Evolutionary conservation across 2,329 filamentous ascomycete genomes (phyloP).

Genomic region (Fusarium continuum): DNA sequence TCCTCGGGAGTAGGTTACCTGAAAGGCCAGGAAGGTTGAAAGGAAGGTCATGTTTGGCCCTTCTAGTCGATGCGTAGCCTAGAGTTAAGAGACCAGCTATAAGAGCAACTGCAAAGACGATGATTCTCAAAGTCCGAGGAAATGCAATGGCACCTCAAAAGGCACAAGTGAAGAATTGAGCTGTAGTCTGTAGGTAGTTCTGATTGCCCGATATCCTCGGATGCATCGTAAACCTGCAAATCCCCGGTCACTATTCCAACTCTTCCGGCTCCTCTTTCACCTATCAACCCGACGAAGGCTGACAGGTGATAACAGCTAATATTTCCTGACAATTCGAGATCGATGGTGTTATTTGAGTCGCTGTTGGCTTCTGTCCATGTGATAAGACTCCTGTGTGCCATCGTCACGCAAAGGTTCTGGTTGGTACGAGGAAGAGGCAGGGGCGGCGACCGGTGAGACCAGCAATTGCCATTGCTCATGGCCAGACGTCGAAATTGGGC

Average conservation of each 20-base stretch:
- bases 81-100: not conserved
- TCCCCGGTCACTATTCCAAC: not conserved
- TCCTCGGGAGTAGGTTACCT: conserved; percentile 32
- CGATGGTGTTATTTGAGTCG: conserved; percentile 1
- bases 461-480: conserved; percentile 33
- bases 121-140: conserved; percentile 11
- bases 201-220: conserved; percentile 10
- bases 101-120: conserved; percentile 7
- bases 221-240: conserved; percentile 22
- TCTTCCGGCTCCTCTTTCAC: conserved; percentile 4
- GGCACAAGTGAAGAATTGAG: conserved; percentile 7
- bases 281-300: conserved; percentile 28
- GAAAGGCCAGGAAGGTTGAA: conserved; percentile 14
- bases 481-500: conserved; percentile 13
- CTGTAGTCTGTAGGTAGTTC: conserved; percentile 18
- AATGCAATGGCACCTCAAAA: conserved; percentile 21
- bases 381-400: conserved; percentile 37
- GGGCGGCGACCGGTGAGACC: conserved; percentile 43
- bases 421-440: conserved; percentile 39
- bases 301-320: conserved; percentile 28
- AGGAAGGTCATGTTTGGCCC: conserved; percentile 9
- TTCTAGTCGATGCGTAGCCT: conserved; percentile 16
- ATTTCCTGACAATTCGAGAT: not conserved
- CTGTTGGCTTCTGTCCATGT: conserved; percentile 33
- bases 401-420: conserved; percentile 42